Conservation (phyloP, 805 yeast genomes). For the Starmerella kuoi region DNA sequence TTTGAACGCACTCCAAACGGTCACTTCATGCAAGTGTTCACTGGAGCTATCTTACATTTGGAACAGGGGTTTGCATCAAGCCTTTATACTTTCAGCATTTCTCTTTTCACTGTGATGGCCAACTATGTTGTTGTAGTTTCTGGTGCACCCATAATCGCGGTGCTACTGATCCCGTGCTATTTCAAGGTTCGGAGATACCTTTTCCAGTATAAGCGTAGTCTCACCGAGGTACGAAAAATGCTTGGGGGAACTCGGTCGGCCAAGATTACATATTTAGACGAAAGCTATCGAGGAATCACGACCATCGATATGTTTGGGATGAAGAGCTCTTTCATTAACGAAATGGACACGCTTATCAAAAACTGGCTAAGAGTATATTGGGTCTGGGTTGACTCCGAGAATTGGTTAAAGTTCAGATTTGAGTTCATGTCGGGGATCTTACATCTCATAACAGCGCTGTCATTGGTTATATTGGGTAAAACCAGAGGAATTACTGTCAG, state of each 20-base stretch:
- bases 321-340: conserved; percentile 38
- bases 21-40: conserved; percentile 74
- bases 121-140: conserved; percentile 19
- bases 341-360: conserved; percentile 32
- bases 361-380: conserved; percentile 34
- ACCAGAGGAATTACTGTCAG: conserved; percentile 66
- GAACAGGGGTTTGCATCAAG: conserved; percentile 47
- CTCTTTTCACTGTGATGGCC: background rate
- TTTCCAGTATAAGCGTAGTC: conserved; percentile 43
- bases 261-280: conserved; percentile 62
- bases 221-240: no score
- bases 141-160: background rate
- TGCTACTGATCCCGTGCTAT: conserved; percentile 44
- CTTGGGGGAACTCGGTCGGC: conserved; percentile 64
- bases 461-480: conserved; percentile 47
- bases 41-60: conserved; percentile 73
- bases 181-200: no score
- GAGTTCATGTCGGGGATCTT: conserved; percentile 76
- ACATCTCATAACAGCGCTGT: conserved; percentile 63
- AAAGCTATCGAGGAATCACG: conserved; percentile 55
- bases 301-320: conserved; percentile 60
- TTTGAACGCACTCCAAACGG: conserved; percentile 94
- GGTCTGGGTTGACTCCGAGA: conserved; percentile 49
- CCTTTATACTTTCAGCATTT: background rate
- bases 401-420: conserved; percentile 69